Evolutionary conservation across 257 asterid genomes (phyloP).

Genomic region (Solanum tarijense): DNA sequence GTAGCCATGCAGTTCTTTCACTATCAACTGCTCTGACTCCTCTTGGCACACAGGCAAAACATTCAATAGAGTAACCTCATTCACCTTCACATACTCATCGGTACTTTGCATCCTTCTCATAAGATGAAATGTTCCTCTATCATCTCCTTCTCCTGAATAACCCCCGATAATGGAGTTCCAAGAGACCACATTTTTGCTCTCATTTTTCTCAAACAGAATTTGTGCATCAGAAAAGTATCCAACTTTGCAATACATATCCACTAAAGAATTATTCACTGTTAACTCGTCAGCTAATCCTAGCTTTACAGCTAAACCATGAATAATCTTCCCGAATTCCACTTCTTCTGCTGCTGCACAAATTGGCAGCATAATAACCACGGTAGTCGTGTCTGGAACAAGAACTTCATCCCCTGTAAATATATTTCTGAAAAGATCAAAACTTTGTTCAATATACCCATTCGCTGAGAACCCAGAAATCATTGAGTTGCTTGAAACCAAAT

Average conservation of each 20-base stretch:
- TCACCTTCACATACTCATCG: neutral
- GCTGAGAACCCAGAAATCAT: constrained; percentile 11
- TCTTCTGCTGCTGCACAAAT: constrained; percentile 11
- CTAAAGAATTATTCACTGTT: constrained; percentile 17
- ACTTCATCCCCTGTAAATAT: neutral
- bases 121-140: constrained; percentile 12
- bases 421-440: constrained; percentile 5
- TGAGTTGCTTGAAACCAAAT: constrained; percentile 21
- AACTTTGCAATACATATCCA: constrained; percentile 25
- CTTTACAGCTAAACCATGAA: constrained; percentile 21
- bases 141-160: constrained; percentile 16
- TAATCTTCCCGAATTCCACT: constrained; percentile 6
- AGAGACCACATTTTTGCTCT: constrained; percentile 14
- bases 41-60: constrained; percentile 10
- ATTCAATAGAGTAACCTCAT: constrained; percentile 21
- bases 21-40: constrained; percentile 11
- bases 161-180: constrained; percentile 30
- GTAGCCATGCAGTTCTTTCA: constrained; percentile 25
- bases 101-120: constrained; percentile 10
- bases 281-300: constrained; percentile 12
- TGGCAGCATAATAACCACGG: constrained; percentile 21
- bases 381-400: constrained; percentile 18
- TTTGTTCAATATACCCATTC: neutral
- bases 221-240: constrained; percentile 17
- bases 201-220: constrained; percentile 5